Evolutionary conservation across 1,139 yeast species (phyloP).

Genomic region (Candida sp.): DNA sequence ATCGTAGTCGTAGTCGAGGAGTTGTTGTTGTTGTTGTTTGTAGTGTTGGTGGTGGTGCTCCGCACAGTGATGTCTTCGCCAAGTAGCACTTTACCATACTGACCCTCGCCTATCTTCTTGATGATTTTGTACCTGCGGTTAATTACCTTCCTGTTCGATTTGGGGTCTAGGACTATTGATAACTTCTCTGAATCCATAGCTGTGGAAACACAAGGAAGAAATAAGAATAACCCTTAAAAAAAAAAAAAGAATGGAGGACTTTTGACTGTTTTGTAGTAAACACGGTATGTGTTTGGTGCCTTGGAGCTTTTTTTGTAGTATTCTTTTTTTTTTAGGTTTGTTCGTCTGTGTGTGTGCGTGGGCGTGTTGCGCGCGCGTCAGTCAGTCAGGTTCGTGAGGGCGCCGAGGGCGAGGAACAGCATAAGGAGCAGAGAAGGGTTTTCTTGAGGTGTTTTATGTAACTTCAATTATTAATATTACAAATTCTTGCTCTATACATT

Average conservation of each 20-base stretch:
- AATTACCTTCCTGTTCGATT: conserved; percentile 35
- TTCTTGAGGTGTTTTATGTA: not conserved
- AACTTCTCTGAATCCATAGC: conserved; percentile 32
- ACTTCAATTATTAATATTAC: conserved; percentile 2
- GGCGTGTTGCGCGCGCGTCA: too few species aligned
- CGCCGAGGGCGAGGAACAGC: not conserved
- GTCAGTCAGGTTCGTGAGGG: too few species aligned
- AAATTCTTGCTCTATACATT: not conserved
- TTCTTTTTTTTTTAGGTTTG: not conserved
- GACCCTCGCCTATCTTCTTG: conserved; percentile 49
- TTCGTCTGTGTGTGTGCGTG: too few species aligned
- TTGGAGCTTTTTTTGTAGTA: not conserved
- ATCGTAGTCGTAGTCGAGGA: not conserved
- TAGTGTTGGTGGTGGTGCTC: not conserved
- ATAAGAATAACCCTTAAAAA: not conserved
- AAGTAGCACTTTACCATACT: conserved; percentile 45
- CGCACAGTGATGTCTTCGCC: conserved; percentile 26
- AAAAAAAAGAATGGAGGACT: too few species aligned
- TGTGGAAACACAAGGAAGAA: not conserved
- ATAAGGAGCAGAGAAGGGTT: not conserved
- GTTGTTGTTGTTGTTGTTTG: not conserved
- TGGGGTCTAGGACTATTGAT: conserved; percentile 33
- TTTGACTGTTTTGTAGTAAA: too few species aligned
- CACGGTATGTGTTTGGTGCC: too few species aligned
- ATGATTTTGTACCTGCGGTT: conserved; percentile 38